phyloP scores from a whole-genome alignment of 2,329 filamentous ascomycete genomes.

The Fusarium acutatum region DNA sequence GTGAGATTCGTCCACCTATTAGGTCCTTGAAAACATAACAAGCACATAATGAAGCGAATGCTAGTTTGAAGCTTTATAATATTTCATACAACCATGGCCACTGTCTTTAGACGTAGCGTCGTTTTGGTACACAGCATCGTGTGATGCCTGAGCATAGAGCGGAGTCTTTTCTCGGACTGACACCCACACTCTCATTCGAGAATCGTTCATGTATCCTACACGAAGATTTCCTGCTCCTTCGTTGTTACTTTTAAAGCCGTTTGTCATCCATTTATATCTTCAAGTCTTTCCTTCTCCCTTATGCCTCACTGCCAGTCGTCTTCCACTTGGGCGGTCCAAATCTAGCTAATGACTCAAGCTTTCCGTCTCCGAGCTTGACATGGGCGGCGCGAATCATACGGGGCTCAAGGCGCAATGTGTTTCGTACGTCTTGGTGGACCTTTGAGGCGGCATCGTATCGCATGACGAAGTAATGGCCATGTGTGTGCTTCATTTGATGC shows the following conservation, averaged over 20 bases:
- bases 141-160: conserved; percentile 27
- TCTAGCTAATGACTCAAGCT: conserved; percentile 59
- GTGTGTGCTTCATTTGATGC: conserved; percentile 83
- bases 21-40: background rate
- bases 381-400: conserved; percentile 87
- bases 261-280: background rate
- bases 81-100: conserved; percentile 39
- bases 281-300: background rate
- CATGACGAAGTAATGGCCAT: conserved; percentile 97
- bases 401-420: conserved; percentile 84
- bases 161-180: background rate
- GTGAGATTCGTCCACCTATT: background rate
- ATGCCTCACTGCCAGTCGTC: conserved; percentile 46
- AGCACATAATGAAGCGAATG: background rate
- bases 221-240: background rate
- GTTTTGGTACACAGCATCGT: conserved; percentile 41
- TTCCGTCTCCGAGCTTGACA: conserved; percentile 81
- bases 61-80: conserved; percentile 36
- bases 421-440: conserved; percentile 78
- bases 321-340: conserved; percentile 62
- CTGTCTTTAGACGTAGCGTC: conserved; percentile 26
- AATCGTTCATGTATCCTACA: conserved; percentile 32
- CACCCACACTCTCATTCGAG: background rate
- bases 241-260: background rate
- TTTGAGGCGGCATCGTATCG: conserved; percentile 83